Evolutionary conservation across 176 grass and related monocot genomes (phyloP), one percentile per base, ranked within the genome.

Genomic region (Carex littledalei): DNA sequence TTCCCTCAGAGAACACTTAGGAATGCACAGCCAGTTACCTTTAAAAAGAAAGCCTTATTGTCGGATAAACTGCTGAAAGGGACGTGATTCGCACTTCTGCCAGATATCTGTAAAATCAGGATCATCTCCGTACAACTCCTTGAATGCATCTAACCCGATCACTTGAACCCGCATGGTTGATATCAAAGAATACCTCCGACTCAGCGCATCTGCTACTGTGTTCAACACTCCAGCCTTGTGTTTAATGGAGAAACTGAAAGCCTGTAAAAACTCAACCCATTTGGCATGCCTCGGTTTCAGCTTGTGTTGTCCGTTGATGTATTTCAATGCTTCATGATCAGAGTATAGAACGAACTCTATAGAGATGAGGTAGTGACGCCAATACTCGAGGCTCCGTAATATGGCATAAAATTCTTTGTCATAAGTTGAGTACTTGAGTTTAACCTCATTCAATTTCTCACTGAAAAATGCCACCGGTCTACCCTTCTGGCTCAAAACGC

Each of bases 381-480:
- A 86, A 22, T 80, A 63, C 16, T 67, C 20, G 7, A 86, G 22
- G 20, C 41, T 31, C 50, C 56, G 39, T 3, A 80, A 58, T 15
- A 78, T 63, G 5, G 52, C 32, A 64, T 85, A 85, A 8, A 85
- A 85, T 45, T 85, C 49, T 0, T 85, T 43, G 41, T 43, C 41
- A 43, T 43, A 43, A 8, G 41, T 43, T 7, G 41, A 43, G 41
- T 43, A 43, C 34, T 54, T 21, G 4, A 26, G 63, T 2, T 24
- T 21, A 5, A 73, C 6, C 5, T 78, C 55, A 78, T 78, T 85
- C 20, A 85, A 63, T 77, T 78, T 62, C 41, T 78, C 17, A 31
- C 68, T 85, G 62, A 76, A 85, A 15, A 58, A 85, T 14, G 20
- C 55, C 15, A 78, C 11, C 6, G 71, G 16, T 1, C 26, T 65